Evolutionary conservation across 768 basidiomycete genomes (phyloP).

Genomic region (Rhodocollybia butyracea): DNA sequence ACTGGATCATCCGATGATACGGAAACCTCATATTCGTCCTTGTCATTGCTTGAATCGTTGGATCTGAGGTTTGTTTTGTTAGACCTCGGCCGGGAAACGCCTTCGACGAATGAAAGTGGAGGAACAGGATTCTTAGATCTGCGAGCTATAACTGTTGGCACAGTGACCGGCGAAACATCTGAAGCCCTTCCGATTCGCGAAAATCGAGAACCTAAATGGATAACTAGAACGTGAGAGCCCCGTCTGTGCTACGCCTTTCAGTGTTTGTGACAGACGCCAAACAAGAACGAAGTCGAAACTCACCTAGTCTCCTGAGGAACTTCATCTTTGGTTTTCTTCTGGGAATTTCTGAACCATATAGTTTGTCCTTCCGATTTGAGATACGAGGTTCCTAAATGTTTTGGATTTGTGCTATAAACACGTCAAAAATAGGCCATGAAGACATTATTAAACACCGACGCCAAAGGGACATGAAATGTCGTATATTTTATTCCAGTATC

Average conservation of each 20-base stretch:
- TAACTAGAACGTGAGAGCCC: constrained; percentile 74
- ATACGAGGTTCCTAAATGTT: constrained; percentile 75
- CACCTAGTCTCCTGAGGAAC: constrained; percentile 52
- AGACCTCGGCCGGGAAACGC: constrained; percentile 54
- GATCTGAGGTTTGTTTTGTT: constrained; percentile 18
- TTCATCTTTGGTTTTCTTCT: constrained; percentile 48
- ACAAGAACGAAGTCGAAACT: constrained; percentile 8
- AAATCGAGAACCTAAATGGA: constrained; percentile 76
- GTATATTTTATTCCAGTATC: constrained; percentile 83
- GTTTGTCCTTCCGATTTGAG: constrained; percentile 74
- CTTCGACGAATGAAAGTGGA: constrained; percentile 39
- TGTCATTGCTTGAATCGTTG: constrained; percentile 24
- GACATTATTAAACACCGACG: constrained; percentile 37
- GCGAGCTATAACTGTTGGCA: constrained; percentile 74
- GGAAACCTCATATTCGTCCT: constrained; percentile 50
- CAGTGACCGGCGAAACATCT: constrained; percentile 65
- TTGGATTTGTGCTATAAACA: constrained; percentile 66
- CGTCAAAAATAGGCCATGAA: constrained; percentile 15
- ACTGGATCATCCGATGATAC: constrained; percentile 62
- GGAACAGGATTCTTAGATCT: constrained; percentile 48
- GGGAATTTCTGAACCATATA: constrained; percentile 68
- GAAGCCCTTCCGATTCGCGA: constrained; percentile 74
- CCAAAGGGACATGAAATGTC: constrained; percentile 73
- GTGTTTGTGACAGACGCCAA: no score
- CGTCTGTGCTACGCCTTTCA: constrained; percentile 34